Evolutionary conservation across 177 flowering plant species (phyloP).

Genomic region (Vitis hybrid): DNA sequence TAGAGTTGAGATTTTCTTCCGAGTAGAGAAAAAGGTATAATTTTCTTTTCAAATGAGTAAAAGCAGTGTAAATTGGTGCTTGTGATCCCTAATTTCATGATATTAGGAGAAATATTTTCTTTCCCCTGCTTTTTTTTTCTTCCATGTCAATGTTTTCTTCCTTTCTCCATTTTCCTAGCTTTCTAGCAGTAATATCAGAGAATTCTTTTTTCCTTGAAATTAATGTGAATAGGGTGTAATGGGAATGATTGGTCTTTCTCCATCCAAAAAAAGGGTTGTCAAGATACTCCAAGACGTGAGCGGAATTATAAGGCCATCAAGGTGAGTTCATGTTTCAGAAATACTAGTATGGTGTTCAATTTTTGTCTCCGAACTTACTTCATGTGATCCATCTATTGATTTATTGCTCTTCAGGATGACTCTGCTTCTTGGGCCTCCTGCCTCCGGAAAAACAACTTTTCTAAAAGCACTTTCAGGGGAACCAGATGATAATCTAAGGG

Average conservation of each 20-base stretch:
- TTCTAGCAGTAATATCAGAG: too few species aligned
- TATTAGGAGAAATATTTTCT: too few species aligned
- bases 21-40: neutral
- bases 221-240: constrained; percentile 27
- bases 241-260: constrained; percentile 32
- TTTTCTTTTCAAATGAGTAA: neutral
- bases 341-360: too few species aligned
- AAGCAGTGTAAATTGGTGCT: neutral
- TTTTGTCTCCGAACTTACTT: neutral
- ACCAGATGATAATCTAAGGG: constrained; percentile 36
- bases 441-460: constrained; percentile 54
- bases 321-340: constrained; percentile 19
- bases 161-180: neutral
- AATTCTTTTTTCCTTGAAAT: too few species aligned
- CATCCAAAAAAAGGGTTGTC: constrained; percentile 37
- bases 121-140: too few species aligned
- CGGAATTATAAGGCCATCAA: constrained; percentile 46
- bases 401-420: constrained; percentile 41
- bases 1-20: neutral
- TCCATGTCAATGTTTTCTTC: neutral
- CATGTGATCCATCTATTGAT: neutral
- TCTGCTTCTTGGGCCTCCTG: constrained; percentile 60
- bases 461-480: constrained; percentile 52
- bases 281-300: constrained; percentile 39
- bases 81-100: too few species aligned